Conservation (phyloP, 352 stramenopile genomes). For the Globisporangium polare region DNA sequence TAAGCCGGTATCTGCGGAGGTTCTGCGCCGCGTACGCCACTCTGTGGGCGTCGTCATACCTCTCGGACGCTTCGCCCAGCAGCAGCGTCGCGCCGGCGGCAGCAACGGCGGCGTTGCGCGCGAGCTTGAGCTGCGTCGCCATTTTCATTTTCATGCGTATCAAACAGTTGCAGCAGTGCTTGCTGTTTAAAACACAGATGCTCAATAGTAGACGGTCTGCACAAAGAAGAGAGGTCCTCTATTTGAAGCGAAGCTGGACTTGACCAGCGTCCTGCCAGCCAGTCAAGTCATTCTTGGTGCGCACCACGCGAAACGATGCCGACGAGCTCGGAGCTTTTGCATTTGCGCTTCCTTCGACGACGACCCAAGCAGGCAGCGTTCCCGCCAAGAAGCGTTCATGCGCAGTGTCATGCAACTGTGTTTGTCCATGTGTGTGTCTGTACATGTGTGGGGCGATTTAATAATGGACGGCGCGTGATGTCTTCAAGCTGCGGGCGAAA, state of each 20-base stretch:
- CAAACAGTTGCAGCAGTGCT: background rate
- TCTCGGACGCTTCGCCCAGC: conserved; percentile 33
- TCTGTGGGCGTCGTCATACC: conserved; percentile 35
- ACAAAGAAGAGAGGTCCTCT: too few species aligned
- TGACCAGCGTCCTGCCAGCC: background rate
- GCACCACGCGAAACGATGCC: too few species aligned
- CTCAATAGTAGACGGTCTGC: too few species aligned
- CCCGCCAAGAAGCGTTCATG: too few species aligned
- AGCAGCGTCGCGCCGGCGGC: conserved; percentile 23
- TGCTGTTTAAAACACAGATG: too few species aligned
- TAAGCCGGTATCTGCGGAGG: conserved; percentile 16
- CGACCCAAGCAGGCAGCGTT: too few species aligned
- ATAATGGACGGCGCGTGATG: conserved; percentile 51
- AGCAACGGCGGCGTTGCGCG: conserved; percentile 12
- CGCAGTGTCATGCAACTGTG: background rate
- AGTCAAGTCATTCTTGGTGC: background rate
- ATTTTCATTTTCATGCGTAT: conserved; percentile 8
- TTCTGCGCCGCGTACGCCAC: conserved; percentile 34
- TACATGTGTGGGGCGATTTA: conserved; percentile 7
- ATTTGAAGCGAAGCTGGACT: too few species aligned
- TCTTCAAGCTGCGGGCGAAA: conserved; percentile 58
- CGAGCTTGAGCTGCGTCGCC: conserved; percentile 16
- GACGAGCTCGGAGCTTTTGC: too few species aligned
- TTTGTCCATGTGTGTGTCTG: conserved; percentile 4
- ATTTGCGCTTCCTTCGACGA: too few species aligned